phyloP scores from a whole-genome alignment of 2,329 filamentous ascomycete species.

The Magnaporthiopsis rhizophila region DNA sequence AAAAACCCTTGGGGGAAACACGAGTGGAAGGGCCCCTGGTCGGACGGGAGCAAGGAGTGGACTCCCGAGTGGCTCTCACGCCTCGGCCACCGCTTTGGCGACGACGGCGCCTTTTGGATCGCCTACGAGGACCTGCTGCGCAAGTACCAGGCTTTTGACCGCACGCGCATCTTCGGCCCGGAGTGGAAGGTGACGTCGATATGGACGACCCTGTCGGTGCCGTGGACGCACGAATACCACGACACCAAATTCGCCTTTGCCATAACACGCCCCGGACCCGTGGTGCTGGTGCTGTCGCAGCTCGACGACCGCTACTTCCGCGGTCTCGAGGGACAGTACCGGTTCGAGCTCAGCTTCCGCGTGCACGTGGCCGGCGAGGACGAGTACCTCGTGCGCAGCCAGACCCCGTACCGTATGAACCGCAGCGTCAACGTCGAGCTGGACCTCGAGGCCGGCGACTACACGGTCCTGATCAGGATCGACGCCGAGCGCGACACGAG shows the following conservation, averaged over 20 bases:
- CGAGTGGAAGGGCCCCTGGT: slow-evolving; percentile 54
- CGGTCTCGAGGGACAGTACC: slow-evolving; percentile 52
- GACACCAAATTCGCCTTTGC: slow-evolving; percentile 52
- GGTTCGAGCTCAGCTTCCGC: slow-evolving; percentile 31
- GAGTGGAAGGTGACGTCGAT: slow-evolving; percentile 51
- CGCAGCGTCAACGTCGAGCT: slow-evolving; percentile 49
- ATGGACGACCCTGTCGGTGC: slow-evolving; percentile 55
- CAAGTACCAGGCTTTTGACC: slow-evolving; percentile 54
- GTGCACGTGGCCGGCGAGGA: slow-evolving; percentile 30
- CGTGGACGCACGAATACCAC: slow-evolving; percentile 54
- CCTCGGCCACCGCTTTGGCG: slow-evolving; percentile 50
- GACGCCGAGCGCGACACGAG: slow-evolving; percentile 38
- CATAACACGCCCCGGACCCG: slow-evolving; percentile 45
- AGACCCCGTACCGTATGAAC: slow-evolving; percentile 50
- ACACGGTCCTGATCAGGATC: slow-evolving; percentile 49
- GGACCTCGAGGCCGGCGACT: slow-evolving; percentile 47
- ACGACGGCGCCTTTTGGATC: slow-evolving; percentile 58
- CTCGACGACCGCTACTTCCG: slow-evolving; percentile 55
- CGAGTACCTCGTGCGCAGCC: slow-evolving; percentile 52
- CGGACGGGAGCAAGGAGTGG: slow-evolving; percentile 54
- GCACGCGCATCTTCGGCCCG: slow-evolving; percentile 52
- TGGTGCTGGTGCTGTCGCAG: slow-evolving; percentile 53
- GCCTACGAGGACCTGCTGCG: slow-evolving; percentile 53
- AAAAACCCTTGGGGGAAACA: slow-evolving; percentile 54
- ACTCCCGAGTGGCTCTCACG: slow-evolving; percentile 49